Conservation (phyloP, 2,329 filamentous ascomycete genomes). For the Colletotrichum lini region DNA sequence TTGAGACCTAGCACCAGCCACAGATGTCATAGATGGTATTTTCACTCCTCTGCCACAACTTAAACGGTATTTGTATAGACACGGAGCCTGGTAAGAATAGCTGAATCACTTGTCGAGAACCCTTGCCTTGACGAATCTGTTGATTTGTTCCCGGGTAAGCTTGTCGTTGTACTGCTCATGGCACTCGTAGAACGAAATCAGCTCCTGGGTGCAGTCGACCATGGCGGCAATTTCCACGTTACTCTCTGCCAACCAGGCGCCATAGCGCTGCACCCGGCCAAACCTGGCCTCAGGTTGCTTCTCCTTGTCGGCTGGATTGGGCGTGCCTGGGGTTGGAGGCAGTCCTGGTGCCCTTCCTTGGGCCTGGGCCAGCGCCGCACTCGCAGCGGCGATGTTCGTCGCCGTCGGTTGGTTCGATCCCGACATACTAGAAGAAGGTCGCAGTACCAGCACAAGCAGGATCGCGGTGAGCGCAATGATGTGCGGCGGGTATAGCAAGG, state of each 20-base stretch:
- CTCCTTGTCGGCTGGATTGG: slow-evolving; percentile 54
- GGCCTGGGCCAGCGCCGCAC: slow-evolving; percentile 64
- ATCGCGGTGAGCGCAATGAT: slow-evolving; percentile 89
- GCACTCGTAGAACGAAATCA: slow-evolving; percentile 89
- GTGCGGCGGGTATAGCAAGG: slow-evolving; percentile 87
- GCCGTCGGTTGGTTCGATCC: slow-evolving; percentile 52
- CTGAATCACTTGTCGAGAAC: slow-evolving; percentile 64
- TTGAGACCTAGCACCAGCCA: background rate
- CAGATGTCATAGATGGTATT: background rate
- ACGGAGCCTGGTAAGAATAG: background rate
- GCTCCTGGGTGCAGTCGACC: slow-evolving; percentile 91
- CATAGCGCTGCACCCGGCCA: slow-evolving; percentile 75
- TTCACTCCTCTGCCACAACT: background rate
- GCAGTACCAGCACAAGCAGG: slow-evolving; percentile 85
- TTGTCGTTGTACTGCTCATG: slow-evolving; percentile 75
- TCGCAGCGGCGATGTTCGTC: slow-evolving; percentile 64
- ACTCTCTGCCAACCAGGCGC: slow-evolving; percentile 88
- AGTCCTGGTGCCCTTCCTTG: slow-evolving; percentile 40
- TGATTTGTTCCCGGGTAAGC: slow-evolving; percentile 70
- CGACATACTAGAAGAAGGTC: slow-evolving; percentile 64
- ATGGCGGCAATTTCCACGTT: slow-evolving; percentile 87
- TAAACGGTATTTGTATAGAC: background rate
- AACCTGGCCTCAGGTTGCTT: slow-evolving; percentile 69
- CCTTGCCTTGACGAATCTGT: slow-evolving; percentile 71
- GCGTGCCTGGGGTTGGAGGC: slow-evolving; percentile 38